Evolutionary conservation across 345 rosid genomes (phyloP), one percentile per base, ranked within the genome.

Genomic region (Hevea brasiliensis): DNA sequence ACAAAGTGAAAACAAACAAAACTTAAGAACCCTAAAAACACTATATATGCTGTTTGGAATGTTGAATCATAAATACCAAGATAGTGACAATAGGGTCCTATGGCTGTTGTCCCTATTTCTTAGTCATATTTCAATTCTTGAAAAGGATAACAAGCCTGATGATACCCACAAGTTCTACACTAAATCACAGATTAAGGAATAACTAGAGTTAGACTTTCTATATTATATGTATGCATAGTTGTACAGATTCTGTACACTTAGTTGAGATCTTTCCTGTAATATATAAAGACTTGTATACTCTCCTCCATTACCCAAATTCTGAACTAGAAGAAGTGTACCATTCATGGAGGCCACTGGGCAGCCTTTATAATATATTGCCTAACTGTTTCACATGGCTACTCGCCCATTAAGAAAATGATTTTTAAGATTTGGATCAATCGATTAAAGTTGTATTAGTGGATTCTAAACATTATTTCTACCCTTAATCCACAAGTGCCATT

Each of bases 371-470:
- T n/a, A 37, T 48, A 35, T 8, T 54, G 64, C 77, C 70, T 23
- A 77, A 63, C 47, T 41, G 62, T 40, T 74, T 72, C 82, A 74
- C 84, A 77, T 77, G 81, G 74, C 70, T 74, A 26, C 55, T 57
- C 42, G n/a, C 42, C 12, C 66, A 20, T 32, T 35, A 65, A 23
- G 61, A 8, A n/a, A 47, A 48, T 60, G 10, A 54, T 54, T 60
- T 21, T 64, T 20, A 50, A 40, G 76, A 72, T 72, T 65, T 72
- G 41, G 9, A 14, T 48, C 47, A 70, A 54, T 71, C 67, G 65
- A 72, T 55, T 29, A 65, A 18, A 59, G 15, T 62, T 17, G 12
- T 15, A 14, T 53, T 42, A 23, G 13, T 47, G 26, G 17, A 8
- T 2, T 26, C 6, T 7, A 17, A 4, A 57, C 32, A 23, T 50